phyloP scores from a whole-genome alignment of 2,329 filamentous ascomycete species.

The Cadophora malorum region DNA sequence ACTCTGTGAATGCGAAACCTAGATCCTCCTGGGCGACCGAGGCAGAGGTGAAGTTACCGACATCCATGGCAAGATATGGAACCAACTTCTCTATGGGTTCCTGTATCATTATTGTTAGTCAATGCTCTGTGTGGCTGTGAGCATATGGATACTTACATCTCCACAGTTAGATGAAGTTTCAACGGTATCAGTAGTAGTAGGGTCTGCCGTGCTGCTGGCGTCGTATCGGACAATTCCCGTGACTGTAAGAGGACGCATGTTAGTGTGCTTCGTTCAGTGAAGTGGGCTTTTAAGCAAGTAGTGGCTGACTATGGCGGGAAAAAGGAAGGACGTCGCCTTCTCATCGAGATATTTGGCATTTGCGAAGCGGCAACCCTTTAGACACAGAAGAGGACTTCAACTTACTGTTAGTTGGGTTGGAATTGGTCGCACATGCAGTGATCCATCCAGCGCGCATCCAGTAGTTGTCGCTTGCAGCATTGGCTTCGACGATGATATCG shows the following conservation, averaged over 20 bases:
- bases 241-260: conserved; percentile 32
- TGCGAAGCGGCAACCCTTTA: neutral
- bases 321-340: neutral
- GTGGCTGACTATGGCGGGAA: neutral
- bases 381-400: neutral
- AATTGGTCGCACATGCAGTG: conserved; percentile 63
- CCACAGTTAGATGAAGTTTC: conserved; percentile 38
- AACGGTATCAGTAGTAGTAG: conserved; percentile 39
- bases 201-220: conserved; percentile 44
- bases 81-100: conserved; percentile 39
- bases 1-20: conserved; percentile 34
- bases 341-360: neutral
- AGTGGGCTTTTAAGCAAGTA: too few relatives aligned
- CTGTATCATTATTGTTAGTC: conserved; percentile 1
- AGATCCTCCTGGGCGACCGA: conserved; percentile 31
- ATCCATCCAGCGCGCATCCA: conserved; percentile 57
- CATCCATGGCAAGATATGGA: conserved; percentile 38
- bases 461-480: conserved; percentile 62
- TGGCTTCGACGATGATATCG: conserved; percentile 55
- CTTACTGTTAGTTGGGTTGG: conserved; percentile 53
- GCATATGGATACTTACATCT: conserved; percentile 35
- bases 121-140: neutral
- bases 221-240: conserved; percentile 51
- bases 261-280: neutral
- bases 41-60: conserved; percentile 28